Percentiles rank a stretch among this genome's conserved stretches.
Evolutionary conservation across 176 grass and related monocot genomes (phyloP).

Genomic region (Aechmea fasciata): DNA sequence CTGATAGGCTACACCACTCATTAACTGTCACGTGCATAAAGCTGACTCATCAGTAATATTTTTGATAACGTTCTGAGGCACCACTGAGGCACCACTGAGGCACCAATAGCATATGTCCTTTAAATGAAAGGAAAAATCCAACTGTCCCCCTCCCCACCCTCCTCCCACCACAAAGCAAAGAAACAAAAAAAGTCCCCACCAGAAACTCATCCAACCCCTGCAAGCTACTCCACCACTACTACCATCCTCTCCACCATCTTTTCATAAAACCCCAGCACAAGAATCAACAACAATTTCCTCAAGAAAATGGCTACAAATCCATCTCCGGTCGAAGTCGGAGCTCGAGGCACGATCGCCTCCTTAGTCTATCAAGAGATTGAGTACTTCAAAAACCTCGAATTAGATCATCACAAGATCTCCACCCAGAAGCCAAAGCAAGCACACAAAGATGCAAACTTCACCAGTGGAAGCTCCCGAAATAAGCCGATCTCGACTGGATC

Average conservation of each 20-base stretch:
- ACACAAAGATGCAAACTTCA: background rate
- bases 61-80: too few species aligned
- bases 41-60: too few species aligned
- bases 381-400: conserved; percentile 20
- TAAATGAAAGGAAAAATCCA: background rate
- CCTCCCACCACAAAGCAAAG: background rate
- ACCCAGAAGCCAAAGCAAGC: background rate
- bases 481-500: background rate
- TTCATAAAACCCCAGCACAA: background rate
- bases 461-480: conserved; percentile 2
- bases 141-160: too few species aligned
- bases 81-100: too few species aligned
- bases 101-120: too few species aligned
- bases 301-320: conserved; percentile 7
- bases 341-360: conserved; percentile 30
- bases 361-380: conserved; percentile 36
- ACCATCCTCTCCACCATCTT: background rate
- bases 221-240: conserved; percentile 12
- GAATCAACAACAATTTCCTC: background rate
- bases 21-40: too few species aligned
- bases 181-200: conserved; percentile 7
- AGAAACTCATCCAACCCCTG: background rate
- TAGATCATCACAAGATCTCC: background rate
- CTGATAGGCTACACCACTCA: too few species aligned
- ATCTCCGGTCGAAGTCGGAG: conserved; percentile 31